phyloP scores from a whole-genome alignment of 768 basidiomycete species.

The Mycena kentingensis region DNA sequence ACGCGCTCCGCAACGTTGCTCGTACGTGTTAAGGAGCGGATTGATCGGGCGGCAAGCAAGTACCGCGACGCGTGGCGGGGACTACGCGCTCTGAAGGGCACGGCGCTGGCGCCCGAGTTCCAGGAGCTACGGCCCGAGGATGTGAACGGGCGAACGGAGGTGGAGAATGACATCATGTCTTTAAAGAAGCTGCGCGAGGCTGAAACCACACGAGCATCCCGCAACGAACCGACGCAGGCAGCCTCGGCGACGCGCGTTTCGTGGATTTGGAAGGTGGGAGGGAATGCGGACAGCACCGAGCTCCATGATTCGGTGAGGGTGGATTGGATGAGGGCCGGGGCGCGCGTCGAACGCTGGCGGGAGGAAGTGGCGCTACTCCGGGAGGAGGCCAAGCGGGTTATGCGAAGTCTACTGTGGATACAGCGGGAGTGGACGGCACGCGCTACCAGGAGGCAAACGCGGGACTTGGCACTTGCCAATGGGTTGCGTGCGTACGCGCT shows the following conservation, averaged over 20 bases:
- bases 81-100: background rate
- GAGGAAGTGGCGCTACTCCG: conserved; percentile 16
- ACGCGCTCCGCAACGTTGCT: conserved; percentile 7
- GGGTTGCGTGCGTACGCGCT: conserved; percentile 1
- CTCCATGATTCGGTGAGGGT: conserved; percentile 14
- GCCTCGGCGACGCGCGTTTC: conserved; percentile 2
- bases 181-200: conserved; percentile 9
- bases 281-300: background rate
- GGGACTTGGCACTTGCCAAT: background rate
- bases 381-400: conserved; percentile 19
- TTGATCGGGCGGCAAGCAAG: background rate
- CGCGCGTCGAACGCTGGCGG: conserved; percentile 3
- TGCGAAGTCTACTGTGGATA: conserved; percentile 1
- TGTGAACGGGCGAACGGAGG: conserved; percentile 5
- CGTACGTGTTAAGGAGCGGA: conserved; percentile 5
- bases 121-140: background rate
- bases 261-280: conserved; percentile 12
- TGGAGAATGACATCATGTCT: conserved; percentile 1
- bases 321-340: conserved; percentile 12
- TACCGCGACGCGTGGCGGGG: conserved; percentile 3
- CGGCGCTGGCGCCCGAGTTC: background rate
- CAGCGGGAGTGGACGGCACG: conserved; percentile 1
- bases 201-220: background rate
- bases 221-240: background rate
- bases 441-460: background rate